A percentile compares a stretch with the other conserved stretches of the same genome.
Conservation (phyloP, 2,329 filamentous ascomycete genomes). For the Clonostachys chloroleuca region DNA sequence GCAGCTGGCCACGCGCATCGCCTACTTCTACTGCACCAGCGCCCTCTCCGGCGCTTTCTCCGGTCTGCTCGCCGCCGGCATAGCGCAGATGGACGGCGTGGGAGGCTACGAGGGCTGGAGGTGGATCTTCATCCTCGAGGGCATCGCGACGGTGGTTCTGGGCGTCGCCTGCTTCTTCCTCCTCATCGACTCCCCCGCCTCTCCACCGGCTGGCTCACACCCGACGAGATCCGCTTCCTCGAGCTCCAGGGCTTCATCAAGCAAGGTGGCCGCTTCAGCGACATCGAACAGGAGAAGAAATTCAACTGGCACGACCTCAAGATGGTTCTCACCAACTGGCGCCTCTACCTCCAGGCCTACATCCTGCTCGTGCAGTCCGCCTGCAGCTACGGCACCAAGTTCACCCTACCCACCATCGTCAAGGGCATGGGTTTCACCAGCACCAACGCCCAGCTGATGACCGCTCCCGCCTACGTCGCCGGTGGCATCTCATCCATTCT, state of each 20-base stretch:
- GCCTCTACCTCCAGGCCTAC: conserved; percentile 60
- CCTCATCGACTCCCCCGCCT: conserved; percentile 70
- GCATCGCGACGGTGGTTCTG: conserved; percentile 63
- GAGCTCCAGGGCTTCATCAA: conserved; percentile 58
- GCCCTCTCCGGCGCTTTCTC: conserved; percentile 76
- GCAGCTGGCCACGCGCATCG: conserved; percentile 50
- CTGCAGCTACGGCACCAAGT: conserved; percentile 50
- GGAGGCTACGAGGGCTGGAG: conserved; percentile 56
- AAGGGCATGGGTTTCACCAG: conserved; percentile 51
- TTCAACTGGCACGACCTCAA: conserved; percentile 74
- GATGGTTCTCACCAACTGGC: conserved; percentile 73
- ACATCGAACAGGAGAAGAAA: conserved; percentile 62
- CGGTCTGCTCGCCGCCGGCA: conserved; percentile 66
- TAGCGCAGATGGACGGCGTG: conserved; percentile 64
- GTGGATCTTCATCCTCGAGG: conserved; percentile 68
- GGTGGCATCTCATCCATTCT: conserved; percentile 56
- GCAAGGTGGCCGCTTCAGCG: conserved; percentile 8
- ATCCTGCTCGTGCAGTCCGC: conserved; percentile 60
- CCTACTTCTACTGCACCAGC: conserved; percentile 79
- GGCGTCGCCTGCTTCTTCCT: conserved; percentile 65
- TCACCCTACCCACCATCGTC: conserved; percentile 62
- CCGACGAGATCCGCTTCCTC: conserved; percentile 67
- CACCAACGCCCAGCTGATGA: conserved; percentile 61
- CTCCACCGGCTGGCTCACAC: conserved; percentile 38
- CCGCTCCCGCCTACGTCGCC: conserved; percentile 53